phyloP scores from a whole-genome alignment of 1,284 basidiomycete species.

The Trichosporon sp. region DNA sequence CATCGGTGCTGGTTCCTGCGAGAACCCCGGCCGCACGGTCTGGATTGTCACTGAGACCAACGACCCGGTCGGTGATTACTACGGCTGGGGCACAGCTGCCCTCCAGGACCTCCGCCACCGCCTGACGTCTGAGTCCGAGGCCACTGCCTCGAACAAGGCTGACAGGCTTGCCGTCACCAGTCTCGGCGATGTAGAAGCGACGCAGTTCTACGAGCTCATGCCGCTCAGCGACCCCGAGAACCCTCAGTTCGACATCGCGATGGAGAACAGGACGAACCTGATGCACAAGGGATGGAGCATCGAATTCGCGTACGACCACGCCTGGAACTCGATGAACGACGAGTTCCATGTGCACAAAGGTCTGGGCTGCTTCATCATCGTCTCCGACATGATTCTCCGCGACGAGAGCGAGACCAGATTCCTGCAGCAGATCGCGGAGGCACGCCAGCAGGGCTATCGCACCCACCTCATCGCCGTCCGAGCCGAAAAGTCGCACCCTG shows the following conservation, averaged over 20 bases:
- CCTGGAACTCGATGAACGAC: no score
- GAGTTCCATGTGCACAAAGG: no score
- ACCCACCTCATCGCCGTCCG: no score
- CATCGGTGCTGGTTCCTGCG: neutral
- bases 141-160: slow-evolving; percentile 19
- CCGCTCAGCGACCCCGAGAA: slow-evolving; percentile 7
- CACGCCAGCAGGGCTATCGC: no score
- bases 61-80: slow-evolving; percentile 3
- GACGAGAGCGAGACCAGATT: no score
- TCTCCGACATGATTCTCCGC: no score
- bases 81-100: slow-evolving; percentile 14
- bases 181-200: neutral
- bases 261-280: slow-evolving; percentile 1
- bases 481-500: no score
- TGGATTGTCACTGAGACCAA: slow-evolving; percentile 19
- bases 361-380: no score
- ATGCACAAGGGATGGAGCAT: no score
- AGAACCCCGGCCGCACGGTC: slow-evolving; percentile 21
- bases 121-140: slow-evolving; percentile 15
- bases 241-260: neutral
- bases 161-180: slow-evolving; percentile 15
- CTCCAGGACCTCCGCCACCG: slow-evolving; percentile 2
- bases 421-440: no score
- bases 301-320: no score
- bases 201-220: neutral